Conservation (phyloP, 2,329 filamentous ascomycete genomes). For the Alternaria sp. region DNA sequence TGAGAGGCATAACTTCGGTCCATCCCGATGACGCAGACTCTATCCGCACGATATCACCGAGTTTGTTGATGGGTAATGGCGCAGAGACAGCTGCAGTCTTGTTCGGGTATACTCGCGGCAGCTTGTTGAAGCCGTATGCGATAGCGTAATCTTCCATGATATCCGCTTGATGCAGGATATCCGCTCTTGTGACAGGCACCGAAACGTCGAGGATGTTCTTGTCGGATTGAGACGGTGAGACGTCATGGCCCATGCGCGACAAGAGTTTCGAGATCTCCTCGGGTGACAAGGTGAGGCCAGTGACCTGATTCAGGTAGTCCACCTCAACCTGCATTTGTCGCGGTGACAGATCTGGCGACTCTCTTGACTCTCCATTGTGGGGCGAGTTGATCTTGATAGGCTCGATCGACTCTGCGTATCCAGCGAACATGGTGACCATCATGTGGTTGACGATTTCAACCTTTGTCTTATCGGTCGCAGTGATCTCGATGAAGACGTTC, state of each 20-base stretch:
- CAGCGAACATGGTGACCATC: conserved; percentile 95
- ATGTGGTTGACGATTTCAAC: conserved; percentile 95
- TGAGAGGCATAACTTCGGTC: conserved; percentile 94
- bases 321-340: conserved; percentile 81
- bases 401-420: conserved; percentile 92
- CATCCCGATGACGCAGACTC: conserved; percentile 95
- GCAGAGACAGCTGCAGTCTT: conserved; percentile 86
- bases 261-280: conserved; percentile 79
- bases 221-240: conserved; percentile 72
- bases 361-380: conserved; percentile 83
- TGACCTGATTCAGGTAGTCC: conserved; percentile 92
- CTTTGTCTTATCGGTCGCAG: conserved; percentile 94
- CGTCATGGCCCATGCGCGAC: conserved; percentile 86
- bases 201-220: conserved; percentile 77
- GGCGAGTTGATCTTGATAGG: conserved; percentile 90
- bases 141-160: conserved; percentile 99
- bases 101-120: conserved; percentile 84
- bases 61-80: conserved; percentile 90
- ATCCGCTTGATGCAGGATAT: conserved; percentile 94
- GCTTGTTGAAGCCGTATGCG: conserved; percentile 95
- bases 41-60: conserved; percentile 85
- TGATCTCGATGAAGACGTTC: conserved; percentile 97
- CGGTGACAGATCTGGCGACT: conserved; percentile 80
- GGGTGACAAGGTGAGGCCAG: conserved; percentile 77
- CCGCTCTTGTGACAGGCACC: conserved; percentile 87